Evolutionary conservation across 352 stramenopile genomes (phyloP), one percentile per base, ranked within the genome.

Genomic region (Hyaloperonospora arabidopsidis): DNA sequence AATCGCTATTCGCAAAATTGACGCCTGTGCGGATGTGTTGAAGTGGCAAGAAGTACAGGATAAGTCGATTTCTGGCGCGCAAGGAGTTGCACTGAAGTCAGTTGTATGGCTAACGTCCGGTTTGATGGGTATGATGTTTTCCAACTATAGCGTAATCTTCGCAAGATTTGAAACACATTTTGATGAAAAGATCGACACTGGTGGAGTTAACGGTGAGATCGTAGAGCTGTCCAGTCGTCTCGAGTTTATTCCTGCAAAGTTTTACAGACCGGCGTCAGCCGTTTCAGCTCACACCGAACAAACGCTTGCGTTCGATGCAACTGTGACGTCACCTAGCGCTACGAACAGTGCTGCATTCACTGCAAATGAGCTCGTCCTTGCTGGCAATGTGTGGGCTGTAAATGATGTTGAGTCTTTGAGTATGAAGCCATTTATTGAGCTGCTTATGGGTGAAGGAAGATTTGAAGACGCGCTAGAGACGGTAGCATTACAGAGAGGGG

Each of bases 1-100:
- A 1, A 53, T 87, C 19, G 56, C 70, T 1, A 70, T 90, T 11
- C 79, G 74, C 0, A 69, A 88, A 41, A 80, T 90, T 51, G 77
- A 87, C 14, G 57, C 58, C 0, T 90, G 79, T 32, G 70, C 75
- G 0, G 70, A 83, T 40, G 57, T 88, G 0, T 12, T 84, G 8
- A 54, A 55, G n/a, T 90, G 79, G 79, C 67, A 86, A 49, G 52
- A 54, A 6, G 50, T 79, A 14, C 43, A 65, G n/a, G 15, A 57
- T 28, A 11, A 63, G 5, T 14, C 13, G 17, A 52, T 23, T 23
- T 21, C 14, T 3, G 40, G 48, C 13, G 7, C 21, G 18, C 19
- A 51, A 18, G 35, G 17, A 13, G 49, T 43, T 29, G 18, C 47
- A 19, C 44, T 63, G 15, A 66, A 68, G 45, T 12, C 32, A 15